phyloP scores from a whole-genome alignment of 192 early-diverging fungal species.

The Geranomyces michiganensis region DNA sequence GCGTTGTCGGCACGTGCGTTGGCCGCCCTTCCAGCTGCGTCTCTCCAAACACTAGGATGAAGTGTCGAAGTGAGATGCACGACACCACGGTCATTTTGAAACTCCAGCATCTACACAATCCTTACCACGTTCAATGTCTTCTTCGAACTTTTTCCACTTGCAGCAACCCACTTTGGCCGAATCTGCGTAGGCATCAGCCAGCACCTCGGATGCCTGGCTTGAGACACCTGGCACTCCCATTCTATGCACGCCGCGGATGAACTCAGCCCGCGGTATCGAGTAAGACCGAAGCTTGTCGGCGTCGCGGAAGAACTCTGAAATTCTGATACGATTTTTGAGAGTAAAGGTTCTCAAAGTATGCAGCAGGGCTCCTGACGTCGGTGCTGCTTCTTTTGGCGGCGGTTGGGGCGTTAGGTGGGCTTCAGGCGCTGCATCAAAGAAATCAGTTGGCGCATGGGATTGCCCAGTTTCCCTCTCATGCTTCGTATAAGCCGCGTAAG shows the following conservation, averaged over 20 bases:
- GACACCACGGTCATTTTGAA: not conserved
- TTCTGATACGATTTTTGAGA: conserved; percentile 48
- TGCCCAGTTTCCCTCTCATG: not conserved
- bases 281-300: conserved; percentile 59
- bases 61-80: not conserved
- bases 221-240: conserved; percentile 47
- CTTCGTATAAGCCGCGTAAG: not conserved
- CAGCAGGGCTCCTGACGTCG: conserved; percentile 28
- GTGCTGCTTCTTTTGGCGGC: conserved; percentile 1
- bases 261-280: conserved; percentile 52
- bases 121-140: conserved; percentile 52
- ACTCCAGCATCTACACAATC: not conserved
- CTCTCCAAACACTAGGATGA: conserved; percentile 55
- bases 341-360: conserved; percentile 39
- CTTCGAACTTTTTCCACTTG: conserved; percentile 55
- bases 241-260: conserved; percentile 53
- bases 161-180: conserved; percentile 6
- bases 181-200: conserved; percentile 50
- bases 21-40: conserved; percentile 48
- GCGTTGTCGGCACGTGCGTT: conserved; percentile 28
- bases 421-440: not conserved
- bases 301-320: conserved; percentile 60
- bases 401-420: not conserved
- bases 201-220: conserved; percentile 38
- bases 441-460: not conserved